Percentiles rank a stretch among this genome's conserved stretches.
These are phyloP conservation scores for Penicillium ochrochloron DNA, from an alignment of 495 filamentous ascomycete species.

Conservation along the genomic window DNA sequence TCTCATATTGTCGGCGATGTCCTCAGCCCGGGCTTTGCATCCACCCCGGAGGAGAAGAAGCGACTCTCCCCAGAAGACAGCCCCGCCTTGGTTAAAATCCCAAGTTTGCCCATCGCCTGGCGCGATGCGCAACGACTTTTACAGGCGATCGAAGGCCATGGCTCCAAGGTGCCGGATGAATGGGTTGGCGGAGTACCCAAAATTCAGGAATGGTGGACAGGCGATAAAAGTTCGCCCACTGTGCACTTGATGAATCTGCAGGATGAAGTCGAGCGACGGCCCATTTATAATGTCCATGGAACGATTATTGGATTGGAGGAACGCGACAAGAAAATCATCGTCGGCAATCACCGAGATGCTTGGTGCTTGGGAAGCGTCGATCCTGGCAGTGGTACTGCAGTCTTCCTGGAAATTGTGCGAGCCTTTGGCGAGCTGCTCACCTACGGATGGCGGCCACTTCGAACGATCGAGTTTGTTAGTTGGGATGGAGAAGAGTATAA, in stretches of 20 bases:
- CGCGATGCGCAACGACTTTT: slow-evolving; percentile 83
- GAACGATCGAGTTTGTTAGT: slow-evolving; percentile 91
- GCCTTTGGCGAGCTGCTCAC: slow-evolving; percentile 76
- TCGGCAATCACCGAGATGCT: slow-evolving; percentile 93
- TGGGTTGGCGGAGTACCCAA: slow-evolving; percentile 80
- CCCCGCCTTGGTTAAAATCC: slow-evolving; percentile 76
- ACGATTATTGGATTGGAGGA: slow-evolving; percentile 82
- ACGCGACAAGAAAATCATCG: slow-evolving; percentile 80
- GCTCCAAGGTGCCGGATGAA: slow-evolving; percentile 66
- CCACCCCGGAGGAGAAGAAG: slow-evolving; percentile 65
- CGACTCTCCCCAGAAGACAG: slow-evolving; percentile 71
- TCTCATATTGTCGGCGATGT: slow-evolving; percentile 86
- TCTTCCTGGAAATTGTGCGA: slow-evolving; percentile 84
- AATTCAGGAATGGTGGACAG: slow-evolving; percentile 81
- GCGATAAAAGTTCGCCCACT: slow-evolving; percentile 71
- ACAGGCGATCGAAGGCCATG: slow-evolving; percentile 75
- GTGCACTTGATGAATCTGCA: slow-evolving; percentile 88
- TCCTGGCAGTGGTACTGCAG: slow-evolving; percentile 86
- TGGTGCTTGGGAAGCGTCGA: slow-evolving; percentile 89
- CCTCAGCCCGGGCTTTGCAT: slow-evolving; percentile 84
- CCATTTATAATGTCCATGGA: slow-evolving; percentile 90
- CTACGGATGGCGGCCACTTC: slow-evolving; percentile 86
- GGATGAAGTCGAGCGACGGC: slow-evolving; percentile 78
- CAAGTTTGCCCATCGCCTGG: slow-evolving; percentile 87
- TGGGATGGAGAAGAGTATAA: slow-evolving; percentile 97